Conservation (phyloP, 73 alveolate species). For the Vitrella brassicaformis region DNA sequence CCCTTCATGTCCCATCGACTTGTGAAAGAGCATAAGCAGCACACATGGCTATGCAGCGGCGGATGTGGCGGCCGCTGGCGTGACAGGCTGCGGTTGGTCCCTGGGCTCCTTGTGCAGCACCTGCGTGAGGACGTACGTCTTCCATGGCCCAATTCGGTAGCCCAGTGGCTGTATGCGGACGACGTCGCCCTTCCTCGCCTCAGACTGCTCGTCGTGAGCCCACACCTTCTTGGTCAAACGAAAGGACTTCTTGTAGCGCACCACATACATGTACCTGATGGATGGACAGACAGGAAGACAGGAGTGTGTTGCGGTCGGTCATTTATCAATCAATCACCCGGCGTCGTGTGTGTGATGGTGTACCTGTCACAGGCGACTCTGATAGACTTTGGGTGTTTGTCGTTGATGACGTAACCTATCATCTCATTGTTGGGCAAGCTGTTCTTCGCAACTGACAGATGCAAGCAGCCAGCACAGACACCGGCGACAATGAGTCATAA, state of each 20-base stretch:
- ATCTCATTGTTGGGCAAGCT: not conserved
- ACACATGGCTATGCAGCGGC: no score
- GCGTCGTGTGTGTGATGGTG: no score
- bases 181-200: constrained; percentile 14
- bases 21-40: no score
- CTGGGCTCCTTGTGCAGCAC: constrained; percentile 24
- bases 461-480: constrained; percentile 5
- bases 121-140: constrained; percentile 27
- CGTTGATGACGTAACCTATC: constrained; percentile 36
- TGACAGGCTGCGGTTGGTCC: no score
- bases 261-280: constrained; percentile 28
- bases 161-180: constrained; percentile 32
- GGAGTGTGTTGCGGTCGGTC: not conserved
- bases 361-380: constrained; percentile 32
- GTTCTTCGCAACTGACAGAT: not conserved
- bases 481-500: constrained; percentile 12
- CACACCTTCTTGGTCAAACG: constrained; percentile 33
- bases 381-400: constrained; percentile 30
- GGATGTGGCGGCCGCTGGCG: no score
- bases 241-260: constrained; percentile 37
- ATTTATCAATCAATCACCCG: no score
- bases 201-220: constrained; percentile 26
- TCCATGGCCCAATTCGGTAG: constrained; percentile 33
- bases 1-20: no score
- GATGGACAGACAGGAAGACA: no score